phyloP scores from a whole-genome alignment of 495 filamentous ascomycete species.

The Saxophila tyrrhenica region DNA sequence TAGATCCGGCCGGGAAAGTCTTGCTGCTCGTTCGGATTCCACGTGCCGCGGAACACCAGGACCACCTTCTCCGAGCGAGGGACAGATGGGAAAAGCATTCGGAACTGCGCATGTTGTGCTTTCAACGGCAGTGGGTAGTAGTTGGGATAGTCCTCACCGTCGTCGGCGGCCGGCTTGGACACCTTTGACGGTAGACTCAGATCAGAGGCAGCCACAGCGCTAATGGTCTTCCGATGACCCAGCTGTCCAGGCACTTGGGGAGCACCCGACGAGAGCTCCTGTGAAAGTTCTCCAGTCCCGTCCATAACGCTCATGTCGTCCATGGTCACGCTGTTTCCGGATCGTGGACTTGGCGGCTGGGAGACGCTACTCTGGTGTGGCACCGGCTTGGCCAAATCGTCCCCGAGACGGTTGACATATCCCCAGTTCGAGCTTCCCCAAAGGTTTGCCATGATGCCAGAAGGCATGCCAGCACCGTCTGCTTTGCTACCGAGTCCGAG shows the following conservation, averaged over 20 bases:
- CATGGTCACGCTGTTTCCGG: background rate
- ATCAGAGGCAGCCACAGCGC: conserved; percentile 46
- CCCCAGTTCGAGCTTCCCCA: conserved; percentile 86
- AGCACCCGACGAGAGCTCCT: background rate
- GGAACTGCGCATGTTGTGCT: conserved; percentile 85
- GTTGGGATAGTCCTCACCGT: conserved; percentile 53
- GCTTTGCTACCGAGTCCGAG: conserved; percentile 47
- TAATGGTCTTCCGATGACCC: conserved; percentile 67
- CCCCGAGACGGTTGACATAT: conserved; percentile 54
- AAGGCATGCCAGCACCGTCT: conserved; percentile 56
- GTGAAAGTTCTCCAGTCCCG: background rate
- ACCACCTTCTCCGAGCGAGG: conserved; percentile 63
- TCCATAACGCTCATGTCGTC: conserved; percentile 17
- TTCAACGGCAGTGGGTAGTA: conserved; percentile 75
- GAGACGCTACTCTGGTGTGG: conserved; percentile 9
- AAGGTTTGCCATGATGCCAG: conserved; percentile 78
- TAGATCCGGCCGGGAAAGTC: conserved; percentile 82
- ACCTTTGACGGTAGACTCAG: background rate
- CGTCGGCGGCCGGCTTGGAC: background rate
- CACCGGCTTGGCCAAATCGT: conserved; percentile 19
- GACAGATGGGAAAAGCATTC: conserved; percentile 77
- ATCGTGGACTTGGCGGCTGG: conserved; percentile 17
- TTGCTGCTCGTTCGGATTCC: conserved; percentile 66
- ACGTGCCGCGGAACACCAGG: conserved; percentile 63
- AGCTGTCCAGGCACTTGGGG: background rate